Percentiles rank a stretch among this genome's conserved stretches.
These are phyloP conservation scores for Lachnellula subtilissima DNA, from an alignment of 2,329 filamentous ascomycete genomes.

Conservation along the genomic window DNA sequence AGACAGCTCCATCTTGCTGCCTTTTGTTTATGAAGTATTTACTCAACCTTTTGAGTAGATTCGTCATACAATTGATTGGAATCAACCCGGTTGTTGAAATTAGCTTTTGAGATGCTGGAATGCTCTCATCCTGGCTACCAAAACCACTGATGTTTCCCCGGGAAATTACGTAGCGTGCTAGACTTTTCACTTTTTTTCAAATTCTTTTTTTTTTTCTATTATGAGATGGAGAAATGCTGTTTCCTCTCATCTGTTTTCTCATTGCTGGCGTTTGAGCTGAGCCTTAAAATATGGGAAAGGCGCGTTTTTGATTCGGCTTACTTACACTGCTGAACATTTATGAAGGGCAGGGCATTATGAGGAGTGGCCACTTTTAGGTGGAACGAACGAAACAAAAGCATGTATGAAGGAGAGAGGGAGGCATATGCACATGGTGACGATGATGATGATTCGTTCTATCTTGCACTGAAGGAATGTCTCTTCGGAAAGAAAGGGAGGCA, in stretches of 20 bases:
- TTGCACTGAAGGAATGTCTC: neutral
- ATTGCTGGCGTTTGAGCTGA: constrained; percentile 21
- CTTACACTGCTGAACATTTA: constrained; percentile 2
- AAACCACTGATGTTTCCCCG: constrained; percentile 5
- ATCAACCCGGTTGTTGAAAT: constrained; percentile 6
- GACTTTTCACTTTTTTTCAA: constrained; percentile 12
- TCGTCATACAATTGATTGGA: constrained; percentile 17
- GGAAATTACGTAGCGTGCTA: constrained; percentile 7
- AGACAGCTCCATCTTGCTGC: constrained; percentile 5
- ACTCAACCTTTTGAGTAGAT: constrained; percentile 18
- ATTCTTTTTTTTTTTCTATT: constrained; percentile 7
- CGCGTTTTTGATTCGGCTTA: neutral
- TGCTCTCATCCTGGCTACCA: constrained; percentile 24
- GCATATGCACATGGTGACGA: neutral
- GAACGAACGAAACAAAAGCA: neutral
- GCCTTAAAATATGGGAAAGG: constrained; percentile 1
- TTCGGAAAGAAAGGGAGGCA: too few relatives aligned
- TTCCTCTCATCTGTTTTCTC: constrained; percentile 3
- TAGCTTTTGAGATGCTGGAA: constrained; percentile 28
- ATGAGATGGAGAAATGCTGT: neutral
- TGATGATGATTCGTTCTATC: neutral
- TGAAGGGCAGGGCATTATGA: constrained; percentile 5
- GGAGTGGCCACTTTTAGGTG: neutral
- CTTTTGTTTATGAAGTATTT: constrained; percentile 21
- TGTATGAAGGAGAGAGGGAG: constrained; percentile 2